These are phyloP conservation scores for Pseudogymnoascus verrucosus DNA, from an alignment of 2,329 filamentous ascomycete genomes.

Conservation along the genomic window DNA sequence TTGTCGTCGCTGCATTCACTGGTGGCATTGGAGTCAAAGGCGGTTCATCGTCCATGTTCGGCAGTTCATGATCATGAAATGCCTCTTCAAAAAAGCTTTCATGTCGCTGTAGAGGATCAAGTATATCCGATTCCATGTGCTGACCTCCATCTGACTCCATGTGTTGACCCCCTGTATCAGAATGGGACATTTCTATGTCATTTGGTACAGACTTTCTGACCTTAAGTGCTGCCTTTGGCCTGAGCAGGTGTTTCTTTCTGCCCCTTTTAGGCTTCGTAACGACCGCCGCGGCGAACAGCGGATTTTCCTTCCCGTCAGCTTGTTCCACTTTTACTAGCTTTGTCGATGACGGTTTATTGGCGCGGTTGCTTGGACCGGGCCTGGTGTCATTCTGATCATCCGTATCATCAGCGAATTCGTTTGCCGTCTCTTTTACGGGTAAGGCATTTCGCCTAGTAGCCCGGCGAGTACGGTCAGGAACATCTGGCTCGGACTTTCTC, in stretches of 20 bases:
- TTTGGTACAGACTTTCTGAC: background rate
- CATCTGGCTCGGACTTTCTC: background rate
- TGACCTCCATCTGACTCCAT: background rate
- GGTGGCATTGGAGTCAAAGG: background rate
- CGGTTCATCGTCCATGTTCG: background rate
- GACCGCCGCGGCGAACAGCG: background rate
- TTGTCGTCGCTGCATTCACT: background rate
- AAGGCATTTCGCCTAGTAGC: background rate
- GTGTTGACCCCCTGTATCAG: background rate
- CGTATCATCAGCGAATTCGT: background rate
- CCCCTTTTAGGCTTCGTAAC: background rate
- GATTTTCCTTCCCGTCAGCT: background rate
- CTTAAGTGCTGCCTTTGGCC: background rate
- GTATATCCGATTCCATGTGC: background rate
- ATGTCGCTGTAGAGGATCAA: background rate
- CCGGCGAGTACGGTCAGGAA: background rate
- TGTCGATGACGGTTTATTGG: background rate
- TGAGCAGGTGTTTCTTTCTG: background rate
- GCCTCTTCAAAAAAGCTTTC: background rate
- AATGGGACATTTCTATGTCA: background rate
- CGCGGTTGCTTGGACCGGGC: background rate
- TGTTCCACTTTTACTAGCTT: background rate
- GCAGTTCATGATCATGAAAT: constrained; percentile 3
- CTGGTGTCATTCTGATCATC: background rate
- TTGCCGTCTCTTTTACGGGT: background rate